Conservation (phyloP, 1,284 basidiomycete species). For the Cryptococcus neoformans region DNA sequence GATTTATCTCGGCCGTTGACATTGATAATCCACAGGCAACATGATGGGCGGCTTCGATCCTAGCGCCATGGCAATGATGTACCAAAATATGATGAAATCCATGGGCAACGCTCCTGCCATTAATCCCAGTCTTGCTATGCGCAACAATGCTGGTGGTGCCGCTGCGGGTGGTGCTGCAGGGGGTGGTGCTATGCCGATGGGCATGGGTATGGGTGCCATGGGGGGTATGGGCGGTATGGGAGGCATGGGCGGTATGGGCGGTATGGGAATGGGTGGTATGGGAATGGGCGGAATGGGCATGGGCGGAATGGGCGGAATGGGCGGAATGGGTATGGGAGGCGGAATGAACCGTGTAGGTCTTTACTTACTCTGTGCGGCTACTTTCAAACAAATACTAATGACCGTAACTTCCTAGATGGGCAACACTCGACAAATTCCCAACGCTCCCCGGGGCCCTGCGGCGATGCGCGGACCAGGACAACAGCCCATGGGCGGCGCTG, state of each 20-base stretch:
- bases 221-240: constrained; percentile 18
- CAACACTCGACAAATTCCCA: constrained; percentile 27
- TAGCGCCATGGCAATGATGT: constrained; percentile 56
- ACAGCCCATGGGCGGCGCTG: constrained; percentile 35
- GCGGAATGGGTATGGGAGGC: constrained; percentile 30
- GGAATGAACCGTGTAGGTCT: neutral
- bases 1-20: neutral
- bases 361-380: neutral
- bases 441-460: constrained; percentile 50
- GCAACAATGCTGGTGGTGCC: constrained; percentile 6
- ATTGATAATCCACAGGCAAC: constrained; percentile 11
- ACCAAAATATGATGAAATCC: constrained; percentile 54
- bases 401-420: neutral
- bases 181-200: constrained; percentile 30
- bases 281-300: constrained; percentile 55
- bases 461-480: constrained; percentile 43
- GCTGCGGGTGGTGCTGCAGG: neutral
- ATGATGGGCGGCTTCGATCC: constrained; percentile 51
- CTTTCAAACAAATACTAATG: neutral
- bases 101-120: constrained; percentile 42
- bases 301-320: constrained; percentile 52
- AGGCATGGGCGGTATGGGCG: constrained; percentile 30
- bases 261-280: constrained; percentile 56
- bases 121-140: constrained; percentile 45
- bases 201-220: constrained; percentile 52